These are phyloP conservation scores for Leishmania aethiopica DNA, from an alignment of 208 protist genomes.

Conservation along the genomic window DNA sequence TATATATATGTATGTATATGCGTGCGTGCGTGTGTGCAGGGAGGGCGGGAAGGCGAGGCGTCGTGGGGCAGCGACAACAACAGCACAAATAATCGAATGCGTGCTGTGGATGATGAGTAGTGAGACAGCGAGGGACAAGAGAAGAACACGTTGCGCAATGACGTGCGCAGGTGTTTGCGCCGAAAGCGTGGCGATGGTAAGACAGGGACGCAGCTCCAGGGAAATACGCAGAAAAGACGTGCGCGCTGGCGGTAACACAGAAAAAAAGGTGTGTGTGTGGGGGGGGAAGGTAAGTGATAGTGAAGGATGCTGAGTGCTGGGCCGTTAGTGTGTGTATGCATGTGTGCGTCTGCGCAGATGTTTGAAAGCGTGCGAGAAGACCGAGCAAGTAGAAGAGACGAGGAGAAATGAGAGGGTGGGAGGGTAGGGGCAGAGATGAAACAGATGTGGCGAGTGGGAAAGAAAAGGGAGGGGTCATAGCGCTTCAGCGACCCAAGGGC, in stretches of 20 bases:
- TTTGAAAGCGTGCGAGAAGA: neutral
- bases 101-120: too few relatives aligned
- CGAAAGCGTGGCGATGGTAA: neutral
- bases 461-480: neutral
- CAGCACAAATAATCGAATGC: too few relatives aligned
- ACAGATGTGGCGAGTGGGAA: neutral
- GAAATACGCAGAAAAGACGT: conserved; percentile 1
- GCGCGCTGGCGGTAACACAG: neutral
- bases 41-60: neutral
- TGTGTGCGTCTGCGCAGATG: neutral
- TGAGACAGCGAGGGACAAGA: neutral
- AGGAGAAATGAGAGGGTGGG: neutral
- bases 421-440: neutral
- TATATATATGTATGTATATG: neutral
- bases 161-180: neutral
- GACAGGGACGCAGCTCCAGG: neutral
- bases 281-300: neutral
- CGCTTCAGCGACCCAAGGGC: neutral
- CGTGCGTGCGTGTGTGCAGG: neutral
- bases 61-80: too few relatives aligned
- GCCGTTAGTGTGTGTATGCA: neutral
- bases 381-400: conserved; percentile 9
- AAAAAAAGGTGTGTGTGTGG: neutral
- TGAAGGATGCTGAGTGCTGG: neutral
- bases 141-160: neutral